A percentile compares a stretch with the other conserved stretches of the same genome.
phyloP scores from a whole-genome alignment of 495 filamentous ascomycete species.

The Penicillium paradoxum region DNA sequence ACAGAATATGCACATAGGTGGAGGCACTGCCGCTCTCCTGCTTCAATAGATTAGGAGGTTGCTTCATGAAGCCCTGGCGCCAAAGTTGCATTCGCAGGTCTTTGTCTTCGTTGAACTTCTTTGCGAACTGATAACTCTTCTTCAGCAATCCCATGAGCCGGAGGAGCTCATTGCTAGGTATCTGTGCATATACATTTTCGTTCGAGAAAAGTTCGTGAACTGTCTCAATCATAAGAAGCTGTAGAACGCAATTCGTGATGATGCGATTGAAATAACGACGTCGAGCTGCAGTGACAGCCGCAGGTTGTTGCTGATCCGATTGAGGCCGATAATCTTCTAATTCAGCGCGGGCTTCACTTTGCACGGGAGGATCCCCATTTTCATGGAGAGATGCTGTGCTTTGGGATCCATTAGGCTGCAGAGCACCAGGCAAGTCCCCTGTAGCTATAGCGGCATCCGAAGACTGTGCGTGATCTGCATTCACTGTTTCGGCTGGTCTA shows the following conservation, averaged over 20 bases:
- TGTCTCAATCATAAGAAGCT: slow-evolving; percentile 98
- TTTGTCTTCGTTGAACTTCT: slow-evolving; percentile 95
- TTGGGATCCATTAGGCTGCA: slow-evolving; percentile 59
- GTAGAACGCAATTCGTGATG: slow-evolving; percentile 97
- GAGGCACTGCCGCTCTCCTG: slow-evolving; percentile 90
- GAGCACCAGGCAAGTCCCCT: slow-evolving; percentile 40
- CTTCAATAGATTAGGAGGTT: slow-evolving; percentile 97
- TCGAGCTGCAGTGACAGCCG: slow-evolving; percentile 86
- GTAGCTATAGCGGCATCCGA: slow-evolving; percentile 22
- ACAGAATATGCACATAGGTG: slow-evolving; percentile 88
- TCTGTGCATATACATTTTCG: slow-evolving; percentile 88
- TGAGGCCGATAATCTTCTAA: slow-evolving; percentile 87
- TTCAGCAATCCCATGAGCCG: slow-evolving; percentile 91
- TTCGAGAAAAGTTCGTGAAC: slow-evolving; percentile 98
- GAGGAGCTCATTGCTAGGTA: slow-evolving; percentile 81
- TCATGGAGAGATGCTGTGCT: slow-evolving; percentile 37
- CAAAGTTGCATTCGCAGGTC: slow-evolving; percentile 90
- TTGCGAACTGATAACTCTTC: slow-evolving; percentile 91
- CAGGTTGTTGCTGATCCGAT: slow-evolving; percentile 68
- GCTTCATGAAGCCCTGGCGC: slow-evolving; percentile 99
- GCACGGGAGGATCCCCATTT: slow-evolving; percentile 35
- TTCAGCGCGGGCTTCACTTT: slow-evolving; percentile 40
- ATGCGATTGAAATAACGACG: slow-evolving; percentile 99
- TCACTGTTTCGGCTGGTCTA: slow-evolving; percentile 27
- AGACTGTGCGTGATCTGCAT: slow-evolving; percentile 27